These are phyloP conservation scores for Thuidium tamariscinum DNA, from an alignment of 225 moss, liverwort and hornwort genomes.

Conservation along the genomic window DNA sequence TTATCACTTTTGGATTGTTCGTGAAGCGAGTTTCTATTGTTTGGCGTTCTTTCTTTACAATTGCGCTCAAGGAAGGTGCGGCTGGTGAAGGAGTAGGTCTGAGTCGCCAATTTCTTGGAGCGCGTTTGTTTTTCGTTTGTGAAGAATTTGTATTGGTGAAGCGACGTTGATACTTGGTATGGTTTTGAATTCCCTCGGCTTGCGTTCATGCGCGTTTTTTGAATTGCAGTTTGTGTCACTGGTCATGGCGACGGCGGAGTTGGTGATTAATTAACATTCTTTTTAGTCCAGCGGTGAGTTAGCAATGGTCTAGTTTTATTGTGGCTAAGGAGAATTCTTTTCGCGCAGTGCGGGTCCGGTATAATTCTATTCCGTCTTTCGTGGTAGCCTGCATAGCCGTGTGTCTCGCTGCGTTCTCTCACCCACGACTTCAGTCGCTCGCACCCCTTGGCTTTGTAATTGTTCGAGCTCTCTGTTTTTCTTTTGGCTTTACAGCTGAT, in stretches of 20 bases:
- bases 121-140: not conserved
- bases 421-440: not conserved
- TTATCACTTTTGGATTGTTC: not conserved
- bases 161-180: not conserved
- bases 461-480: not conserved
- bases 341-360: not conserved
- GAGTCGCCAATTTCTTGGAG: not conserved
- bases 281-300: not conserved
- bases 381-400: not conserved
- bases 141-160: not conserved
- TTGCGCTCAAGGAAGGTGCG: not conserved
- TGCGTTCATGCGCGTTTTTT: not conserved
- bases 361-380: not conserved
- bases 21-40: not conserved
- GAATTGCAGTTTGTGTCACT: not conserved
- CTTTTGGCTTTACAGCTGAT: not conserved
- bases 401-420: constrained; percentile 16
- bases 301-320: not conserved
- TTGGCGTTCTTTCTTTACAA: not conserved
- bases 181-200: not conserved
- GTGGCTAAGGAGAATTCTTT: not conserved
- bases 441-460: constrained; percentile 13
- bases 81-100: not conserved
- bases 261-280: not conserved
- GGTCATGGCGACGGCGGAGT: not conserved